Conservation (phyloP, 305 asterid genomes). For the Striga hermonthica region DNA sequence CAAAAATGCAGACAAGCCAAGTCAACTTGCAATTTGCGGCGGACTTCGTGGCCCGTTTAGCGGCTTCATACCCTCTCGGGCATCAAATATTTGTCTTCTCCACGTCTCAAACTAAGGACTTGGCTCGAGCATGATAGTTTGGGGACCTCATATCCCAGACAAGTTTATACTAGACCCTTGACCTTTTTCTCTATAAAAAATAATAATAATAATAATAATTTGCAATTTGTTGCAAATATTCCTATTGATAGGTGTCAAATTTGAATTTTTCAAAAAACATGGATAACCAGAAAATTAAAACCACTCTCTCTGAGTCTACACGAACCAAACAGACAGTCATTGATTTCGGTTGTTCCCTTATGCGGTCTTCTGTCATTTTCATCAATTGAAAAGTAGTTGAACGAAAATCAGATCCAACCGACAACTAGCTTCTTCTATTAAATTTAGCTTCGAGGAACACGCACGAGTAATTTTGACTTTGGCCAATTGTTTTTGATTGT, state of each 20-base stretch:
- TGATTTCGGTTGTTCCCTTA: slow-evolving; percentile 27
- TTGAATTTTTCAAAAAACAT: background rate
- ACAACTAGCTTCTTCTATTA: slow-evolving; percentile 38
- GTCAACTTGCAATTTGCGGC: too few species aligned
- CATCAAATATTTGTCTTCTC: too few species aligned
- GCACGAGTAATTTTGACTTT: slow-evolving; percentile 13
- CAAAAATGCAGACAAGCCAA: too few species aligned
- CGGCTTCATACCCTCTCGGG: too few species aligned
- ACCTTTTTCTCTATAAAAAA: background rate
- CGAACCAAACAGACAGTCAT: slow-evolving; percentile 6
- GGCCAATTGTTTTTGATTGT: background rate
- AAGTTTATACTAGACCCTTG: too few species aligned
- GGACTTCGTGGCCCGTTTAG: too few species aligned
- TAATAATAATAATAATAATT: too few species aligned
- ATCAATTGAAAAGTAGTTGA: slow-evolving; percentile 21
- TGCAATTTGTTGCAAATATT: background rate
- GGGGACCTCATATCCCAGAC: too few species aligned
- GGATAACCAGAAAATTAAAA: too few species aligned
- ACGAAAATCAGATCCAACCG: slow-evolving; percentile 33
- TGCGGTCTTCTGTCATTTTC: slow-evolving; percentile 32
- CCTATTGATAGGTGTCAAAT: background rate
- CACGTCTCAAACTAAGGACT: too few species aligned
- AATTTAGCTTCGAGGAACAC: slow-evolving; percentile 25
- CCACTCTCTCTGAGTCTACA: background rate
- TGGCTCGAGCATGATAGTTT: too few species aligned